Base-by-base conservation (phyloP, 495 filamentous ascomycete genomes). In the Penicillium coffeae region DNA sequence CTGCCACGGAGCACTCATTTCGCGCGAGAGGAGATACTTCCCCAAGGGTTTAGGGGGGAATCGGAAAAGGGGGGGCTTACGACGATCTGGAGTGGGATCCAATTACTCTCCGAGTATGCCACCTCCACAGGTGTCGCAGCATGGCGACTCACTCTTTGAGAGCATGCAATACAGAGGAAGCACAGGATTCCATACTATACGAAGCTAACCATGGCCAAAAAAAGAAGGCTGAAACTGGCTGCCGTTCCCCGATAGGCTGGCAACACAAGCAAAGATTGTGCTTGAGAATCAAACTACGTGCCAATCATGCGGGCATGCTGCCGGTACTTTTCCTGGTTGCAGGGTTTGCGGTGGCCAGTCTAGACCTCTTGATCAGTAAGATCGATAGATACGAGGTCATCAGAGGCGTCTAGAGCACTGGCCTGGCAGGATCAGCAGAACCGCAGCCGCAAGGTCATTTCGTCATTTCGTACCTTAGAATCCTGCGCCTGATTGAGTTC, bases 201-300 rank as follows among this genome's bases (percentile, higher is more conserved):
- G 35, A 18, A 14, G 35, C 35, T 37, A n/a, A n/a, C 35, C 13
- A 6, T 37, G 35, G 15, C 35, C 22, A 39, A 27, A 9, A 21
- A 16, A 38, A 41, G 38, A 16, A 15, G 44, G 41, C 53, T 59
- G 58, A 53, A 58, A 53, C 55, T 38, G 16, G 15, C 44, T 62
- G 58, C 27, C 52, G 48, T 50, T 50, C 46, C 40, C 59, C 49
- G 34, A 49, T 52, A 52, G 58, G 52, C 52, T 58, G 46, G 51
- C 48, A 48, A 36, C 18, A 38, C 21, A 43, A 46, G 35, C 46
- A 42, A 38, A 40, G 53, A 40, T 34, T 42, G 39, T 44, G 51
- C 50, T 56, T 56, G 42, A 30, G 27, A 52, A 49, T 47, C 34
- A 43, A 43, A 42, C 48, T 37, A 52, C 45, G 16, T 36, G 27